These are phyloP conservation scores for Colletotrichum falcatum DNA, from an alignment of 2,329 filamentous ascomycete species.

Conservation along the genomic window DNA sequence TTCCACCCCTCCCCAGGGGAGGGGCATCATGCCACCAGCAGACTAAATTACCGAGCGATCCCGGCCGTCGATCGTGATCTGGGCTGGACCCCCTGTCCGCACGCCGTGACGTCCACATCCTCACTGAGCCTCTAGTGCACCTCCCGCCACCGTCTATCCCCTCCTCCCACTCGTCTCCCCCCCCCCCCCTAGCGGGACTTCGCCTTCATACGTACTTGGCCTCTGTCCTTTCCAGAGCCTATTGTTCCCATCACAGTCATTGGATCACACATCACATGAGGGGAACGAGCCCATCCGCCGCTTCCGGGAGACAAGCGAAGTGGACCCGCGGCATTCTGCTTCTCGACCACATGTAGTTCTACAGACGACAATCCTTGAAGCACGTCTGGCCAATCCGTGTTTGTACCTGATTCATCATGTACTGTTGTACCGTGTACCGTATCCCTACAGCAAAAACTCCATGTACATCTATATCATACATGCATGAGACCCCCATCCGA, in stretches of 20 bases:
- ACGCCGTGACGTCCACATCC: background rate
- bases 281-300: slow-evolving; percentile 20
- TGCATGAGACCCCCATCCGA: slow-evolving; percentile 1
- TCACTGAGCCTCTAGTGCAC: slow-evolving; percentile 23
- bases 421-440: slow-evolving; percentile 29
- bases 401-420: slow-evolving; percentile 37
- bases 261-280: slow-evolving; percentile 34
- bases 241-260: slow-evolving; percentile 17
- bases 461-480: slow-evolving; percentile 38
- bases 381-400: background rate
- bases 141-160: background rate
- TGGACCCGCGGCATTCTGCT: too few species aligned
- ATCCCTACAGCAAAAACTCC: slow-evolving; percentile 7
- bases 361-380: background rate
- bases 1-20: too few species aligned
- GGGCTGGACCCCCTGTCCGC: slow-evolving; percentile 20
- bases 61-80: slow-evolving; percentile 32
- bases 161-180: background rate
- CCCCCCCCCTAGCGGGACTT: background rate
- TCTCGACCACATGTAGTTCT: background rate
- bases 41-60: background rate
- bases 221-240: slow-evolving; percentile 19
- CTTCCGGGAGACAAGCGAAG: slow-evolving; percentile 16
- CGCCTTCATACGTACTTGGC: background rate
- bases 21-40: slow-evolving; percentile 22